Evolutionary conservation across 805 yeast species (phyloP).

Genomic region (Lachancea quebecensis): DNA sequence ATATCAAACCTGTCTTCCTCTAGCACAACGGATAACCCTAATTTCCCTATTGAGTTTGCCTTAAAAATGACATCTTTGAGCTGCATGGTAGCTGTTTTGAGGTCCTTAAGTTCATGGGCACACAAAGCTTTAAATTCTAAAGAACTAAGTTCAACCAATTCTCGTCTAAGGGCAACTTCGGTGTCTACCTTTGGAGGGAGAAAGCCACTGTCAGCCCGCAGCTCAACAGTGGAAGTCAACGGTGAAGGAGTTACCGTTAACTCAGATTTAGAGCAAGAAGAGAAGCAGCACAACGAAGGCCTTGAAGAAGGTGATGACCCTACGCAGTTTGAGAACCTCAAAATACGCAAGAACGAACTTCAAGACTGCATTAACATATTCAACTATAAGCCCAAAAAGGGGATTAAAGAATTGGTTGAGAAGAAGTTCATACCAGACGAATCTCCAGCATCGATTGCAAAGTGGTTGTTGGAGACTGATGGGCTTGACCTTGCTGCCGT

Average conservation of each 20-base stretch:
- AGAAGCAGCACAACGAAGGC: conserved; percentile 11
- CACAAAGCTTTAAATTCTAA: conserved; percentile 48
- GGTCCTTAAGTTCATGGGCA: conserved; percentile 82
- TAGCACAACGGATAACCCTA: conserved; percentile 16
- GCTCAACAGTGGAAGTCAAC: conserved; percentile 6
- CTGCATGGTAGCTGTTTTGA: conserved; percentile 72
- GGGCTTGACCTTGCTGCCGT: conserved; percentile 76
- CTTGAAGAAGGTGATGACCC: conserved; percentile 56
- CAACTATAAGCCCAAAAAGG: conserved; percentile 79
- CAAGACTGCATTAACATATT: conserved; percentile 73
- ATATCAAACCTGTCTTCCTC: conserved; percentile 50
- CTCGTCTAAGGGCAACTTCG: conserved; percentile 4
- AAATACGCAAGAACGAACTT: conserved; percentile 74
- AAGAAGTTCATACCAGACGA: conserved; percentile 57
- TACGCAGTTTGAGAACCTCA: conserved; percentile 75
- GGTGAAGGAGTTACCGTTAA: conserved; percentile 8
- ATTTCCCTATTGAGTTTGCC: conserved; percentile 74
- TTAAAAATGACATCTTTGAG: conserved; percentile 75
- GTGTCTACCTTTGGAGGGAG: conserved; percentile 6
- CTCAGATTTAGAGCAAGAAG: conserved; percentile 6
- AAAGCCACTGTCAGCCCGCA: conserved; percentile 7
- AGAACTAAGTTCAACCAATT: conserved; percentile 2
- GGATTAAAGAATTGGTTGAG: conserved; percentile 54
- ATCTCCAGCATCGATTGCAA: conserved; percentile 64
- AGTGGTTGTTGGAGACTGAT: conserved; percentile 63